Base-by-base conservation (phyloP, 2,329 filamentous ascomycete genomes). In the Clarireedia hainanense region DNA sequence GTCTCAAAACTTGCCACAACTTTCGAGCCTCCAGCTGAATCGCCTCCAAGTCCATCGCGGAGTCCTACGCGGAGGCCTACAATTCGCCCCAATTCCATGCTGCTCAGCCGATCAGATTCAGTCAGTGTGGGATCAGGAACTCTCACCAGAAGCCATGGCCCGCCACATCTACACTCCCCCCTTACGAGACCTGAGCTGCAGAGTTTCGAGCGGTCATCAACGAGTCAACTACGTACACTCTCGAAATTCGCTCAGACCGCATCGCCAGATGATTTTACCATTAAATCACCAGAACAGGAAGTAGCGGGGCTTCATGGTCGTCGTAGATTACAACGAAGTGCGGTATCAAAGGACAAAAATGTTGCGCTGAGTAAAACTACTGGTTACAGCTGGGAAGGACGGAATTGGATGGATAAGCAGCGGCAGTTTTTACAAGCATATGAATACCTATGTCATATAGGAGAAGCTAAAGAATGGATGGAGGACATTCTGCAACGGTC, bases 381-480 rank as follows among this genome's bases (percentile, higher is more conserved):
- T 55, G 76, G 73, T 26, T 89, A 86, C 62, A 80, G 84, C 49
- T 94, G 91, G 86, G 83, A 89, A 60, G 85, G 85, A 20, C 83
- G 88, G 50, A 95, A 92, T 69, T 99, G 94, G 94, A 99, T 99
- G 92, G 94, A 99, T 71, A 94, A 95, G 69, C 92, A 99, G 69
- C 83, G 94, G 26, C 92, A 97, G 70, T 97, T 96, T 67, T 74
- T 99, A 52, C 89, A 95, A 71, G 94, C 94, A 6, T 99, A 99
- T 69, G 94, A 99, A 71, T 99, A 99, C 69, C 85, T 99, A 39
- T 99, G 94, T 69, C 94, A 99, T 68, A 97, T 99, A 62, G 94
- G 94, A 70, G 94, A 99, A 75, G 94, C 94, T 23, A 97, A 97
- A 70, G 92, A 97, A 72, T 99, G 94, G 94, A 96, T 99, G 62